Conservation (phyloP, 768 basidiomycete species). For the Paxillus involutus region DNA sequence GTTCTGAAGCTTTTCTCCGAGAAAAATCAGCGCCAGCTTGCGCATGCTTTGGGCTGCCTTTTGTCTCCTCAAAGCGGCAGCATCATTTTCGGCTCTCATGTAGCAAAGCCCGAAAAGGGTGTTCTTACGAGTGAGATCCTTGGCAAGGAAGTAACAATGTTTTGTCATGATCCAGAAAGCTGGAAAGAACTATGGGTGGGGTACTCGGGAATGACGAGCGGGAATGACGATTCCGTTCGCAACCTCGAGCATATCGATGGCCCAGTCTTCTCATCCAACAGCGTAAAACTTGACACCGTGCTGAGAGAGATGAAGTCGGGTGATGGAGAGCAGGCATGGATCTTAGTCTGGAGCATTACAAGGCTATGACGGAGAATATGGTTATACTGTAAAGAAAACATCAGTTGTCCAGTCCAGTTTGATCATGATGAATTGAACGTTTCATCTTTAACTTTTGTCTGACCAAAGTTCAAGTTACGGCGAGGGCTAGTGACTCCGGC, state of each 20-base stretch:
- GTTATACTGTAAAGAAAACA: no score
- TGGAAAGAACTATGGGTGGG: slow-evolving; percentile 29
- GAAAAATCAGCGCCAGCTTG: slow-evolving; percentile 22
- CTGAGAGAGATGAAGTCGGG: slow-evolving; percentile 14
- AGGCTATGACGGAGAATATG: no score
- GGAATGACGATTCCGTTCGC: neutral
- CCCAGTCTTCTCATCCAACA: slow-evolving; percentile 29
- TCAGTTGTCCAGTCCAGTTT: no score
- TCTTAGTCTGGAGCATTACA: slow-evolving; percentile 10
- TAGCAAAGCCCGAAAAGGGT: slow-evolving; percentile 14
- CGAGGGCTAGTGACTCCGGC: slow-evolving; percentile 1
- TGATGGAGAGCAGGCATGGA: neutral
- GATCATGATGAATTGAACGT: no score
- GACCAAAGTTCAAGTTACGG: no score
- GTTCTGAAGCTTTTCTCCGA: slow-evolving; percentile 25
- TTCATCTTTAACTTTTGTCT: no score
- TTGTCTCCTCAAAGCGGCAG: slow-evolving; percentile 18
- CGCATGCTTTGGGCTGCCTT: slow-evolving; percentile 5
- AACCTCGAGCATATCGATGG: neutral
- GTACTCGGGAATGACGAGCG: neutral
- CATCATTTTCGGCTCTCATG: slow-evolving; percentile 31
- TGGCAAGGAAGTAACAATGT: slow-evolving; percentile 11
- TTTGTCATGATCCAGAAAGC: slow-evolving; percentile 25
- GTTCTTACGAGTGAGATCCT: neutral
- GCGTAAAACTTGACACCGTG: slow-evolving; percentile 28